These are phyloP conservation scores for Datisca glomerata DNA, from an alignment of 306 rosid species.

Conservation along the genomic window DNA sequence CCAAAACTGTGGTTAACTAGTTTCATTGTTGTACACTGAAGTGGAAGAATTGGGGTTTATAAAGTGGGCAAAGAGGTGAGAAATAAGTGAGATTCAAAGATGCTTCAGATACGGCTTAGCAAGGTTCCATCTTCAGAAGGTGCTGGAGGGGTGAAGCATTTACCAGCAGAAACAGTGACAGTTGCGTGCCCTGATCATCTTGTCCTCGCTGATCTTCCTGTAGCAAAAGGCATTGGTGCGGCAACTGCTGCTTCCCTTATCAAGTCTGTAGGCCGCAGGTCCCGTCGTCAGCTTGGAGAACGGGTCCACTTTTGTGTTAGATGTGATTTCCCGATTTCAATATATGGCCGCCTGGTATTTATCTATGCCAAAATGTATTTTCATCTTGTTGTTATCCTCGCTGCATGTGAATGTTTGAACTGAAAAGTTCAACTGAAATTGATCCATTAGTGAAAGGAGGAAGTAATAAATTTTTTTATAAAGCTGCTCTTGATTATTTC, in stretches of 20 bases:
- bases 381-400: too few relatives aligned
- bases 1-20: too few relatives aligned
- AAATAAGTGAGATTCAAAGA: slow-evolving; percentile 11
- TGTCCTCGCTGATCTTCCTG: slow-evolving; percentile 93
- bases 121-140: slow-evolving; percentile 52
- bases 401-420: too few relatives aligned
- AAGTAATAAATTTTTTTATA: too few relatives aligned
- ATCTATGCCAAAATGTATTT: too few relatives aligned
- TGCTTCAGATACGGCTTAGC: slow-evolving; percentile 97
- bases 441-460: too few relatives aligned
- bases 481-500: too few relatives aligned
- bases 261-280: slow-evolving; percentile 78
- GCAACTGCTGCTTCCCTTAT: slow-evolving; percentile 56
- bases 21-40: too few relatives aligned
- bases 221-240: slow-evolving; percentile 89
- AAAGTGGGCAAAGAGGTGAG: too few relatives aligned
- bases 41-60: too few relatives aligned
- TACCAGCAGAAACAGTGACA: slow-evolving; percentile 61
- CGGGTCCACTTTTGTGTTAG: slow-evolving; percentile 95
- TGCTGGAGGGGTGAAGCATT: slow-evolving; percentile 38
- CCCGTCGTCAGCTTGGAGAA: slow-evolving; percentile 97
- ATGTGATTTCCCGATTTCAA: slow-evolving; percentile 84
- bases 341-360: slow-evolving; percentile 82
- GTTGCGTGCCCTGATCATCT: slow-evolving; percentile 99
- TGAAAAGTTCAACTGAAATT: too few relatives aligned